These are phyloP conservation scores for Dendrobium catenatum DNA, from an alignment of 106 monocot genomes.

Conservation along the genomic window DNA sequence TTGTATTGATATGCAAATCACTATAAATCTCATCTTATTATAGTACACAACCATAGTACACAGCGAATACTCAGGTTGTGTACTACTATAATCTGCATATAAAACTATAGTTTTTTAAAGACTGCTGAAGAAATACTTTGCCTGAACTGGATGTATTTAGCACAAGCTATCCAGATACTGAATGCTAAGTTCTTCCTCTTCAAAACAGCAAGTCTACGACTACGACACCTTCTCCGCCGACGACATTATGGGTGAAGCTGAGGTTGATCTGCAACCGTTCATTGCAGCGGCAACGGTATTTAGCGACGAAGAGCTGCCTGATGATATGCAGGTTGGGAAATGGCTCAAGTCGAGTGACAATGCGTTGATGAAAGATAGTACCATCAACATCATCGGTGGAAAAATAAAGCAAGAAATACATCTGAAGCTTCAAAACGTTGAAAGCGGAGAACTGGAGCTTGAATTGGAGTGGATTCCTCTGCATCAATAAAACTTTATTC, in stretches of 20 bases:
- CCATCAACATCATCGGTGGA: constrained; percentile 60
- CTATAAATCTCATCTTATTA: too few species aligned
- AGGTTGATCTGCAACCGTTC: constrained; percentile 70
- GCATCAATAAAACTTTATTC: constrained; percentile 4
- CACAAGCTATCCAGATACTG: neutral
- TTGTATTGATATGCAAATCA: too few species aligned
- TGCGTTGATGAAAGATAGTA: constrained; percentile 59
- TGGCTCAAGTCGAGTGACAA: constrained; percentile 73
- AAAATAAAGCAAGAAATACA: constrained; percentile 66
- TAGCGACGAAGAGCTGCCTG: constrained; percentile 43
- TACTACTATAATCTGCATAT: too few species aligned
- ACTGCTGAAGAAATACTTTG: too few species aligned
- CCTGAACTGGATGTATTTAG: neutral
- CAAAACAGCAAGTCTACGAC: constrained; percentile 77
- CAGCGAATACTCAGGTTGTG: too few species aligned
- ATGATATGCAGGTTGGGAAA: constrained; percentile 74
- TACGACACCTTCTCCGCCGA: constrained; percentile 66
- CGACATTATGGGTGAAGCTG: constrained; percentile 84
- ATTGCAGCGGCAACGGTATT: constrained; percentile 58
- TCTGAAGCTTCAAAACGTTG: constrained; percentile 77
- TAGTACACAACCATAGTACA: too few species aligned
- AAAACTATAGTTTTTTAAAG: too few species aligned
- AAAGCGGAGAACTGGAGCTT: constrained; percentile 67
- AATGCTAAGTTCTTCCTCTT: neutral
- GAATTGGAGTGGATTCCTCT: constrained; percentile 75